Evolutionary conservation across 2,329 filamentous ascomycete species (phyloP), one percentile per base, ranked within the genome.

Genomic region (Rachicladosporium sp.): DNA sequence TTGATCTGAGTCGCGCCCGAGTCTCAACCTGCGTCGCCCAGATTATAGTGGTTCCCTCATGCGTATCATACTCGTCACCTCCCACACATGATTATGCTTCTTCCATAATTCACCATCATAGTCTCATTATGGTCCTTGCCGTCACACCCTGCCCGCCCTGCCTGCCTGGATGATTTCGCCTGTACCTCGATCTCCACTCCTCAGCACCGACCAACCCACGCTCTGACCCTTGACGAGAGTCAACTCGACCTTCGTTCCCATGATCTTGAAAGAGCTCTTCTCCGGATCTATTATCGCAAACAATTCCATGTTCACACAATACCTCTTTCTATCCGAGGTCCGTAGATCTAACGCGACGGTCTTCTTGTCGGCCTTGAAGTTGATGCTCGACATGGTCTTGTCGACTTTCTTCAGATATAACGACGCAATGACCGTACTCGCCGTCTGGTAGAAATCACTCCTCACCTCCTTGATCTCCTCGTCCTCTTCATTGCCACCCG

Each of bases 371-470:
- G 10, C 89, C 29, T 68, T 60, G 58, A 96, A 89, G 15, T 73
- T 68, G 34, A 96, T 73, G 48, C 74, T 80, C 37, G 86, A 82
- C 19, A 67, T 73, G 15, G 80, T 73, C 64, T 89, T 93, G 65
- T 88, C 78, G 53, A 98, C 94, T 68, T 96, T 96, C 70, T 96
- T 98, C 40, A 96, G 72, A 66, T 93, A 98, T 50, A 95, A 81
- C 6, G 84, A 91, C 2, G 83, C 88, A 49, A 93, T 94, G 42
- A 96, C 84, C 10, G 77, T 78, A 9, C 76, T 74, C 2, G 81
- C 69, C 1, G 91, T 96, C 63, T 98, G 91, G 65, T 98, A 98
- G 65, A 89, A 98, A 63, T 98, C 91, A 57, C 82, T 86, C 78
- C 85, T 74, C 46, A 94, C 82, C 3, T 76, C 79, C 33, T 86